Conservation (phyloP, 1,284 basidiomycete species). For the Peniophora sp. region DNA sequence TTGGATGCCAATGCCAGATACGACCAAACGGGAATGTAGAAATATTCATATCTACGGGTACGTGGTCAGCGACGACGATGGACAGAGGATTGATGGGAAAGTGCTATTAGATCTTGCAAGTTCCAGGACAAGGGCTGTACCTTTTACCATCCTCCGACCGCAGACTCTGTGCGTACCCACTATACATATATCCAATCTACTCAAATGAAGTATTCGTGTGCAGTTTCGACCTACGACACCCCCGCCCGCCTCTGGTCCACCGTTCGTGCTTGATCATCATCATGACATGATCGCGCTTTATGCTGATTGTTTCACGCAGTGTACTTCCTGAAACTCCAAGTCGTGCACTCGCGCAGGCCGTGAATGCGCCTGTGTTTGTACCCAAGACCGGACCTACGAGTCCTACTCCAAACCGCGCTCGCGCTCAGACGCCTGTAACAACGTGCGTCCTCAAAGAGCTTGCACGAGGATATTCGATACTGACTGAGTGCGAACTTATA, state of each 20-base stretch:
- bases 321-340: slow-evolving; percentile 39
- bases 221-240: slow-evolving; percentile 15
- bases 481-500: neutral
- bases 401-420: slow-evolving; percentile 16
- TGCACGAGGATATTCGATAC: neutral
- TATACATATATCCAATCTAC: slow-evolving; percentile 13
- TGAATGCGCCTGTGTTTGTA: slow-evolving; percentile 81
- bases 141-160: slow-evolving; percentile 69
- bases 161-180: neutral
- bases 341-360: slow-evolving; percentile 34
- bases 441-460: slow-evolving; percentile 20
- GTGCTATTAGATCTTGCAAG: slow-evolving; percentile 59
- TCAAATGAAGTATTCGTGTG: too few relatives aligned
- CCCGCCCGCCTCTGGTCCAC: slow-evolving; percentile 12
- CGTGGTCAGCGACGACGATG: neutral
- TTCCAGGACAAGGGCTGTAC: slow-evolving; percentile 81
- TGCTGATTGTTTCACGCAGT: slow-evolving; percentile 17
- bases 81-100: neutral
- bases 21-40: slow-evolving; percentile 72
- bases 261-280: slow-evolving; percentile 15
- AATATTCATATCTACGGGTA: slow-evolving; percentile 87
- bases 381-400: slow-evolving; percentile 47
- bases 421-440: slow-evolving; percentile 16
- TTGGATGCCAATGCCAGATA: too few relatives aligned
- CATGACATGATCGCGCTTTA: slow-evolving; percentile 7